These are phyloP conservation scores for Sextonia rubra DNA, from an alignment of 164 flowering plant species.

Conservation along the genomic window DNA sequence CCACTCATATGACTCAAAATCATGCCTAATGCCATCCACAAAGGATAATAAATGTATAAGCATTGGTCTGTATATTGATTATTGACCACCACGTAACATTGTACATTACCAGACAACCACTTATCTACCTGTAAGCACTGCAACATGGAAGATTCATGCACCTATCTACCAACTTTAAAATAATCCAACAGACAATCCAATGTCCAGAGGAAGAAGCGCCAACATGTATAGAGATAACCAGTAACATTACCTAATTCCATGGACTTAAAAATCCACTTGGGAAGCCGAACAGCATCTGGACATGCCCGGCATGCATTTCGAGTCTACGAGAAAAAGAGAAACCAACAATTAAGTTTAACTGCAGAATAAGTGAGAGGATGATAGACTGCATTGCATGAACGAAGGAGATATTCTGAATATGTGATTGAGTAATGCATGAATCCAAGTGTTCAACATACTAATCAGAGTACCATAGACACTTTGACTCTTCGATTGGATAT, in stretches of 20 bases:
- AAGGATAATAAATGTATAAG: too few species aligned
- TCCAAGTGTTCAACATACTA: not conserved
- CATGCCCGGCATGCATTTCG: slow-evolving; percentile 92
- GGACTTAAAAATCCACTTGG: slow-evolving; percentile 84
- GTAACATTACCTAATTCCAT: slow-evolving; percentile 64
- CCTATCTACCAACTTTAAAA: not conserved
- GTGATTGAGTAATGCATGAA: not conserved
- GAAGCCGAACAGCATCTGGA: slow-evolving; percentile 65
- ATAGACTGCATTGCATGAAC: not conserved
- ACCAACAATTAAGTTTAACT: slow-evolving; percentile 7
- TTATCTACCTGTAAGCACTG: too few species aligned
- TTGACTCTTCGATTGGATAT: not conserved
- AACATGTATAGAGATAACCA: not conserved
- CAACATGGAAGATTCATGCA: not conserved
- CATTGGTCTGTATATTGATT: too few species aligned
- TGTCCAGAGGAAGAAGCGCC: not conserved
- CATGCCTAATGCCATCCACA: too few species aligned
- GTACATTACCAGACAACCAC: too few species aligned
- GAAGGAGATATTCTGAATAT: not conserved
- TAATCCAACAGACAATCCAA: not conserved
- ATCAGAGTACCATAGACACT: not conserved
- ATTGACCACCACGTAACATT: too few species aligned
- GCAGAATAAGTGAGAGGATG: not conserved
- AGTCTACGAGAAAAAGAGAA: slow-evolving; percentile 45
- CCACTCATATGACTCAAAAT: too few species aligned